phyloP scores from a whole-genome alignment of 2,329 filamentous ascomycete genomes.

The Colletotrichum destructivum region DNA sequence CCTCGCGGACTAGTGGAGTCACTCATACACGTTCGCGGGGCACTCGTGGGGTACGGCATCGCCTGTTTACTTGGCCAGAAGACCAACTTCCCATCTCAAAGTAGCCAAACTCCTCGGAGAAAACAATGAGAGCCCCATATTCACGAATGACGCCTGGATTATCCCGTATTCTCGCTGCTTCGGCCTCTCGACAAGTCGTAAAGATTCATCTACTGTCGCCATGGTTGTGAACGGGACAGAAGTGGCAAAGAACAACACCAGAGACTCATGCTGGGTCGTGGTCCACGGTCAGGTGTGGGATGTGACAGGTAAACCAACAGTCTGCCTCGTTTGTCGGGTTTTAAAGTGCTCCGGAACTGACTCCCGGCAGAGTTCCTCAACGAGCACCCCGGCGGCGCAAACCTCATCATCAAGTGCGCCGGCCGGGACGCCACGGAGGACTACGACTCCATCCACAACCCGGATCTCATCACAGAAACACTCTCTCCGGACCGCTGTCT shows the following conservation, averaged over 20 bases:
- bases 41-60: not conserved
- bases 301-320: constrained; percentile 40
- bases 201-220: not conserved
- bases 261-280: constrained; percentile 44
- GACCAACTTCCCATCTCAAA: not conserved
- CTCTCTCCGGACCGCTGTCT: constrained; percentile 47
- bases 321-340: not conserved
- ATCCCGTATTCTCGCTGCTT: not conserved
- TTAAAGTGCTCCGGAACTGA: not conserved
- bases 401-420: constrained; percentile 52
- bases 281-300: constrained; percentile 45
- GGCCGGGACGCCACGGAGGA: constrained; percentile 53
- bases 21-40: not conserved
- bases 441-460: constrained; percentile 53
- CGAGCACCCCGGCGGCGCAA: constrained; percentile 52
- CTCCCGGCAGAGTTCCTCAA: constrained; percentile 49
- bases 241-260: constrained; percentile 43
- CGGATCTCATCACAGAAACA: constrained; percentile 49
- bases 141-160: not conserved
- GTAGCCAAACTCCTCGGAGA: not conserved
- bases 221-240: constrained; percentile 38
- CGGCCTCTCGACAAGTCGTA: not conserved
- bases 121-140: too few relatives aligned
- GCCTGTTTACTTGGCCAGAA: not conserved
- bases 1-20: not conserved